These are phyloP conservation scores for Ormosia emarginata DNA, from an alignment of 306 rosid genomes.

Conservation along the genomic window DNA sequence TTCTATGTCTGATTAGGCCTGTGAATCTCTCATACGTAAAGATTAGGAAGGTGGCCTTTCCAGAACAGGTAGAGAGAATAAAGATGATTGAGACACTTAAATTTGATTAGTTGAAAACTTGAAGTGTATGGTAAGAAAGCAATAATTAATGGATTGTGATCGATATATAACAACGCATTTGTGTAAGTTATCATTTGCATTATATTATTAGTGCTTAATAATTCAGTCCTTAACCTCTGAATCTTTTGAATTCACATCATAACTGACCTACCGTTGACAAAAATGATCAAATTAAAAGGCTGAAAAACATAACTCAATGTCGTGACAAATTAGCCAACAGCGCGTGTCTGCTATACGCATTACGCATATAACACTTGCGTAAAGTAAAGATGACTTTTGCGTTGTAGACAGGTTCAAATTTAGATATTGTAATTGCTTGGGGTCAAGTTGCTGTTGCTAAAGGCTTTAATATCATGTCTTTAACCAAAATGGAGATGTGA, in stretches of 20 bases:
- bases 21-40: not conserved
- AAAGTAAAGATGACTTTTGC: not conserved
- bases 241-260: slow-evolving; percentile 36
- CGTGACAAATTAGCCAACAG: not conserved
- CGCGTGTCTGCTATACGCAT: not conserved
- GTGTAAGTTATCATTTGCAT: not conserved
- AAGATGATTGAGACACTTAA: slow-evolving; percentile 1
- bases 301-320: not conserved
- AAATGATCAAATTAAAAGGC: not conserved
- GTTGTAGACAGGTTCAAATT: not conserved
- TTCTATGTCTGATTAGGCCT: not conserved
- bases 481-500: no score
- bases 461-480: no score
- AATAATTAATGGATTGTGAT: slow-evolving; percentile 1
- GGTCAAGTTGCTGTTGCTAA: no score
- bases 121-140: slow-evolving; percentile 34
- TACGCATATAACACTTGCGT: no score
- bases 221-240: slow-evolving; percentile 14
- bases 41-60: not conserved
- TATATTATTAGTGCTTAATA: not conserved
- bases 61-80: slow-evolving; percentile 5
- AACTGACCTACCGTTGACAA: slow-evolving; percentile 19
- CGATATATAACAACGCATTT: not conserved
- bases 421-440: no score
- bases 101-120: slow-evolving; percentile 15